Evolutionary conservation across 2,329 filamentous ascomycete genomes (phyloP).

Genomic region (Xylaria sp.): DNA sequence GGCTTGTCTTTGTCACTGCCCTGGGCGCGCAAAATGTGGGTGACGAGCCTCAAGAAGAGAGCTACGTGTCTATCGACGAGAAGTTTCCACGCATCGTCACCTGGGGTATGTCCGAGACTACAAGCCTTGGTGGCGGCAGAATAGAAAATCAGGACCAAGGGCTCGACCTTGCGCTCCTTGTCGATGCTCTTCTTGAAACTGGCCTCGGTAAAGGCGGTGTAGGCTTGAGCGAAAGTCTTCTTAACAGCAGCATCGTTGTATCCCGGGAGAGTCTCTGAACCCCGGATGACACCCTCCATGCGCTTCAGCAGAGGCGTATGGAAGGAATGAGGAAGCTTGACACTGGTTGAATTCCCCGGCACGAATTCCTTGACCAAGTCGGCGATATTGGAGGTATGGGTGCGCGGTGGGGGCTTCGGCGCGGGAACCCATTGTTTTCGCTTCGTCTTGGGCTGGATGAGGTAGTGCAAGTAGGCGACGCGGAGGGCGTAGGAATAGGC

Average conservation of each 20-base stretch:
- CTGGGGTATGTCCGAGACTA: constrained; percentile 74
- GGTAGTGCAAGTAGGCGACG: constrained; percentile 89
- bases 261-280: constrained; percentile 84
- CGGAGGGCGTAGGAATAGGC: constrained; percentile 92
- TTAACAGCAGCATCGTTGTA: constrained; percentile 93
- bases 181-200: constrained; percentile 91
- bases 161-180: constrained; percentile 92
- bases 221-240: constrained; percentile 91
- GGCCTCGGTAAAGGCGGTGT: constrained; percentile 90
- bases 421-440: constrained; percentile 85
- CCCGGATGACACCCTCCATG: constrained; percentile 82
- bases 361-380: constrained; percentile 90
- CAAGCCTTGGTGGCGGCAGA: constrained; percentile 93
- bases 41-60: constrained; percentile 89
- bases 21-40: constrained; percentile 81
- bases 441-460: constrained; percentile 90
- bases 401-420: constrained; percentile 68
- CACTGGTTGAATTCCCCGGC: constrained; percentile 59
- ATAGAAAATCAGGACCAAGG: constrained; percentile 95
- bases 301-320: constrained; percentile 71
- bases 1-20: constrained; percentile 87
- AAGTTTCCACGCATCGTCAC: constrained; percentile 89
- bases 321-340: constrained; percentile 69
- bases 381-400: constrained; percentile 78
- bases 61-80: constrained; percentile 95